Base-by-base conservation (phyloP, 1,284 basidiomycete genomes). In the Sporisorium sorghi region DNA sequence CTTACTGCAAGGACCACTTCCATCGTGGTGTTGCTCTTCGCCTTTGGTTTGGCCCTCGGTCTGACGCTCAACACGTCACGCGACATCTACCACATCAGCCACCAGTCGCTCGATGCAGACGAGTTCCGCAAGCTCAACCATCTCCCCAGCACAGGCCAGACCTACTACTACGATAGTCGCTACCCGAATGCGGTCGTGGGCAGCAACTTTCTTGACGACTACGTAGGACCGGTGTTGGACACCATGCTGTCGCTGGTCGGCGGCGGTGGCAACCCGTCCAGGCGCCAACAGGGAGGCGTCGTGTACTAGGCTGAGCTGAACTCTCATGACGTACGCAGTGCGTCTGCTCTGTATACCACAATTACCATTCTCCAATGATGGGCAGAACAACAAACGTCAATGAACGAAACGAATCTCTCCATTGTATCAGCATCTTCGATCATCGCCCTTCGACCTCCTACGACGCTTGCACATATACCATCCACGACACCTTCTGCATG, bases 21-120 rank as follows among this genome's bases (percentile, higher is more conserved):
- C 19, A 24, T 68, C n/a, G n/a, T 68, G 21, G 43, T 58, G 5
- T 0, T 44, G 33, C 53, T 69, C 33, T 50, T 73, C 14, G 50
- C 60, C 21, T 52, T 73, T 21, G 65, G 71, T 35, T 28, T 73
- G 2, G 52, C 50, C 3, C 33, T 69, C 33, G 71, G 71, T 15
- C 32, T 73, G 28, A 6, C 39, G 23, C 47, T 68, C 35, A 73
- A 73, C 57, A 68, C 71, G 10, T 73, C 71, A 5, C 71, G 71
- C 46, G 71, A 73, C 51, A 60, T 73, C n/a, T 73, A 73, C 37
- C 71, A 73, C 43, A 63, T 69, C 61, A 53, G 60, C 33, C 53
- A 65, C 37, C 65, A 52, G 6, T 54, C 50, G 5, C 51, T 73
- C 28, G 71, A 73, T 21, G 71, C 71, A 35, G 58, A 69, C 26